Evolutionary conservation across 1,284 basidiomycete species (phyloP), one percentile per base, ranked within the genome.

Genomic region (Marasmius tenuissimus): DNA sequence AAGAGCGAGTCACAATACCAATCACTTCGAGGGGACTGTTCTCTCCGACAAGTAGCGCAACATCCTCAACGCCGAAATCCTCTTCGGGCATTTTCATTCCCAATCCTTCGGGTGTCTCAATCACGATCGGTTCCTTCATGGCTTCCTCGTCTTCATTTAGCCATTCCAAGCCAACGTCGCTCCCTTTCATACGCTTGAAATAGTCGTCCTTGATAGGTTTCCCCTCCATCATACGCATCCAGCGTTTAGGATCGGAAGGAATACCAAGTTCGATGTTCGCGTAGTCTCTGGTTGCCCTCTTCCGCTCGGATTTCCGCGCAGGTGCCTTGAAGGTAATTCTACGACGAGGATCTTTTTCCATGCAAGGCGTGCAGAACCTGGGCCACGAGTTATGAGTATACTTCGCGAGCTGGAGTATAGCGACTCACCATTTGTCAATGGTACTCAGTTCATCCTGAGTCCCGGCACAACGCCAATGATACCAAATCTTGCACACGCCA

Each of bases 21-120:
- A 97, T 96, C 34, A 97, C 95, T 75, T 96, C 94, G 9, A 97
- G 83, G 1, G 91, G 86, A 3, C 81, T 84, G 62, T 93, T 85
- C 48, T 85, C 85, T 2, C 95, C 96, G 47, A 98, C 84, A 22
- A 89, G 78, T 59, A 89, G 79, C 0, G 91, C 93, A 1, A 98
- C 88, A 68, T 96, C 89, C 54, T 86, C 81, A 42, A 96, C 89
- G 0, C 85, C 88, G 62, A 93, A 86, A 53, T 83, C 79, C 5
- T 74, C 65, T 1, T 81, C 74, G 0, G 94, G 94, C 89, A 96
- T 94, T 69, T 86, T 87, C 91, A 96, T 92, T 18, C 90, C 92
- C 34, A 94, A 75, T 6, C 93, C 93, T 12, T 91, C 88, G 0
- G 88, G 83, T n/a, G 75, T 72, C 71, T 90, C 88, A 59, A 95